Evolutionary conservation across 1,284 basidiomycete genomes (phyloP).

Genomic region (Apiotrichum domesticum): DNA sequence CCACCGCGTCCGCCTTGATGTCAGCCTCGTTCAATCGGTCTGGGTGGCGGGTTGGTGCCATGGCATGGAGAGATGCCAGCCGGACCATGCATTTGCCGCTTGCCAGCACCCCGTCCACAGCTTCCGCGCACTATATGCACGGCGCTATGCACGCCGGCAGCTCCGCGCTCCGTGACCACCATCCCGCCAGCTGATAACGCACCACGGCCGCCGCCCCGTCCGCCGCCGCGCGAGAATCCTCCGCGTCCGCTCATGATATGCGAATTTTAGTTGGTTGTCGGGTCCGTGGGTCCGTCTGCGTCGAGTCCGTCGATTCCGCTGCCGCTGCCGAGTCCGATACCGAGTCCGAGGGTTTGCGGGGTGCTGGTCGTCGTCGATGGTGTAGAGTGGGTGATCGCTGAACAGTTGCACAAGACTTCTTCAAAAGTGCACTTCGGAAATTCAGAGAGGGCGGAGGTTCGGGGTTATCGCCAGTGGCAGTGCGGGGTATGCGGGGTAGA

Average conservation of each 20-base stretch:
- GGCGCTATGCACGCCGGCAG: background rate
- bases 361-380: too few relatives aligned
- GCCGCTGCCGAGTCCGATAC: background rate
- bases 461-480: background rate
- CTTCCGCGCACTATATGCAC: too few relatives aligned
- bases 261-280: background rate
- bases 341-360: background rate
- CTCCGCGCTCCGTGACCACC: background rate
- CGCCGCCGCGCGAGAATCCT: conserved; percentile 39
- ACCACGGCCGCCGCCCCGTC: conserved; percentile 35
- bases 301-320: conserved; percentile 1
- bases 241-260: conserved; percentile 46
- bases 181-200: conserved; percentile 1
- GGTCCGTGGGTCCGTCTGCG: background rate
- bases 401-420: too few relatives aligned
- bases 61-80: too few relatives aligned
- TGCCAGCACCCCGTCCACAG: too few relatives aligned
- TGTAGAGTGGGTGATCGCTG: too few relatives aligned
- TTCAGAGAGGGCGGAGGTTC: background rate
- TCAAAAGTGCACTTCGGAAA: background rate
- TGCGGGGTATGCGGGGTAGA: background rate
- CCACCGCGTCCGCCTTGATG: conserved; percentile 19
- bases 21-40: background rate
- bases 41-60: too few relatives aligned
- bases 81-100: too few relatives aligned